Evolutionary conservation across 192 early-diverging fungal species (phyloP), one percentile per base, ranked within the genome.

Genomic region (Linnemannia exigua): DNA sequence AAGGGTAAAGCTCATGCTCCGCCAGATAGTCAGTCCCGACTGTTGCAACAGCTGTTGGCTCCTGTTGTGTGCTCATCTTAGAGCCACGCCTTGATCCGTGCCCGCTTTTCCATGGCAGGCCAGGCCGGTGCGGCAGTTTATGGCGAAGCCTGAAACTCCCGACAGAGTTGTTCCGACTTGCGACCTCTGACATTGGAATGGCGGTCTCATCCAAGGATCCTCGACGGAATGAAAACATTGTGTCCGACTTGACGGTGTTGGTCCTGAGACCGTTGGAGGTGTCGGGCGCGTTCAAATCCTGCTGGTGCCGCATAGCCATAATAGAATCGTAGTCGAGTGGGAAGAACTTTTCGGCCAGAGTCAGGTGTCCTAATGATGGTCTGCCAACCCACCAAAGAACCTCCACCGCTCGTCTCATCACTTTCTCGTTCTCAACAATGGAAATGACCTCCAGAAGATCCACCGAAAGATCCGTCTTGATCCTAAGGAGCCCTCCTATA

Each of bases 371-470:
- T 7, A 86, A 31, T 0, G 78, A 76, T 1, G 84, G 70, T 46
- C 25, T 71, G 0, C 70, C 75, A 38, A 86, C 68, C 90, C 44
- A 93, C 79, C 58, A 88, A 33, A 72, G 84, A 61, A 85, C 90
- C 85, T 66, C 92, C 87, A 72, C 84, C 52, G 79, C 89, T 38
- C 70, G 75, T 48, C 19, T 48, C 50, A 66, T 79, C 68, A 70
- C 90, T 79, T 70, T 88, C 35, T 86, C 84, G 28, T 77, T 79
- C 51, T 86, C 84, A 4, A 86, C 68, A 22, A 86, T 54, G 3
- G 92, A 86, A 51, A 93, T 91, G 6, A 92, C 86, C 47, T 93
- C 85, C 14, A 93, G 74, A 11, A 93, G 31, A 79, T 93, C 91
- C 47, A 84, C 44, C 50, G 90, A 90, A 17, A 92, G 67, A 44